Evolutionary conservation across 2,329 filamentous ascomycete genomes (phyloP), one percentile per base, ranked within the genome.

Genomic region (Aureobasidium sp.): DNA sequence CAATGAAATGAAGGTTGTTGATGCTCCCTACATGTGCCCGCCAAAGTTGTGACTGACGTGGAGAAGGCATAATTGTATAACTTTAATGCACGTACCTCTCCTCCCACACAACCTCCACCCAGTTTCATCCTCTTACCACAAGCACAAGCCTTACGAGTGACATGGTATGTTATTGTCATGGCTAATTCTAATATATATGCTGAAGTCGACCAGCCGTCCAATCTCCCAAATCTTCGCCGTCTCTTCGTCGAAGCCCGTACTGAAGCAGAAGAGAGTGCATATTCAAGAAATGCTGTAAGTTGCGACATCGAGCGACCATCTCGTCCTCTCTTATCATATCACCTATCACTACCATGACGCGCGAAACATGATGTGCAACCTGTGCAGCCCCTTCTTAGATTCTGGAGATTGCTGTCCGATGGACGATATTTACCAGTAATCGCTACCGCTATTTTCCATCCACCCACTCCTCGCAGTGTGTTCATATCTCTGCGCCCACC

Each of bases 241-340:
- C 87, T 99, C 64, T 97, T 99, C 72, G 93, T 97, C 59, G 93
- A 97, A 77, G 89, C 93, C 36, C 84, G 94, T 63, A 92, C 90
- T 3, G 93, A 97, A 71, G 87, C 89, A 61, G 94, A 99, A 74
- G 94, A 97, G 76, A 89, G 94, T 74, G 89, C 92, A 64, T 94
- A 97, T 68, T 97, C 94, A 15, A 83, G 94, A 67, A 95, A 87
- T 76, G 94, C 94, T 59, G 94, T 97, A 78, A 71, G 89, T 76
- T 44, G 62, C 63, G 10, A 27, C 12, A 47, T 15, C 6, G 7
- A 46, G 10, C 20, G 5, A 15, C 7, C 44, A 27, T 29, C 26
- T 47, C 26, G 13, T 29, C 26, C 17, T 4, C 7, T 47, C 1
- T 9, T 15, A 29, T 2, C 4, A 9, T 47, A 47, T 27, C 15